Conservation (phyloP, 805 yeast species). For the Schizosaccharomyces osmophilus region DNA sequence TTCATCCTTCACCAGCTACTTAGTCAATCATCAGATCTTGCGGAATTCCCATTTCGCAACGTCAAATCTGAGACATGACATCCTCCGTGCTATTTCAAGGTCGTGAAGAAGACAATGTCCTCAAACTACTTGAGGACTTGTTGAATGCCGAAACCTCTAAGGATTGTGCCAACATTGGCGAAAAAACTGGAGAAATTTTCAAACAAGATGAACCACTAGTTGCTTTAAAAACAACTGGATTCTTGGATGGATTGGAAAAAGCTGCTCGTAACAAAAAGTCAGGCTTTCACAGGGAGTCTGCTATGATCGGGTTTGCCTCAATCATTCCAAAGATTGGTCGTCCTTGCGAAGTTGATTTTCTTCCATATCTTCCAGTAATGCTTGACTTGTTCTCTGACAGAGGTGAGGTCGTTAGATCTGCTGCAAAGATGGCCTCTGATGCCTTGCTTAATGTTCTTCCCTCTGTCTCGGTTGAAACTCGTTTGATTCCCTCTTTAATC, state of each 20-base stretch:
- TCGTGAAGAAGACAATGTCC: not conserved
- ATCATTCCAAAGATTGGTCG: not conserved
- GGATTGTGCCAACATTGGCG: not conserved
- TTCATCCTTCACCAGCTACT: too few species aligned
- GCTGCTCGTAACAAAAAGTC: not conserved
- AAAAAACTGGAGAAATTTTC: not conserved
- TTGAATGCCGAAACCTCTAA: not conserved
- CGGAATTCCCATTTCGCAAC: too few species aligned
- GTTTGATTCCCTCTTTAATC: constrained; percentile 36
- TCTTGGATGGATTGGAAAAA: not conserved
- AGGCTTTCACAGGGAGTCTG: constrained; percentile 3
- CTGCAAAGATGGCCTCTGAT: constrained; percentile 62
- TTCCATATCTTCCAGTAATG: constrained; percentile 36
- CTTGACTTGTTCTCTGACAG: constrained; percentile 64
- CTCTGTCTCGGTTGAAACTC: constrained; percentile 51
- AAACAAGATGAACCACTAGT: not conserved
- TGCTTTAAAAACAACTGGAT: not conserved
- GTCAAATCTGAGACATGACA: not conserved
- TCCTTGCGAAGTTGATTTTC: constrained; percentile 42
- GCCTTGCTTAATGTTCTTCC: constrained; percentile 47
- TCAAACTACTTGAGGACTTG: not conserved
- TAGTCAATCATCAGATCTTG: too few species aligned
- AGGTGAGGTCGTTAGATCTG: constrained; percentile 61
- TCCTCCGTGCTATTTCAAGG: not conserved
- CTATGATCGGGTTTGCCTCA: constrained; percentile 1